Evolutionary conservation across 306 rosid species (phyloP).

Genomic region (Cyamopsis tetragonoloba): DNA sequence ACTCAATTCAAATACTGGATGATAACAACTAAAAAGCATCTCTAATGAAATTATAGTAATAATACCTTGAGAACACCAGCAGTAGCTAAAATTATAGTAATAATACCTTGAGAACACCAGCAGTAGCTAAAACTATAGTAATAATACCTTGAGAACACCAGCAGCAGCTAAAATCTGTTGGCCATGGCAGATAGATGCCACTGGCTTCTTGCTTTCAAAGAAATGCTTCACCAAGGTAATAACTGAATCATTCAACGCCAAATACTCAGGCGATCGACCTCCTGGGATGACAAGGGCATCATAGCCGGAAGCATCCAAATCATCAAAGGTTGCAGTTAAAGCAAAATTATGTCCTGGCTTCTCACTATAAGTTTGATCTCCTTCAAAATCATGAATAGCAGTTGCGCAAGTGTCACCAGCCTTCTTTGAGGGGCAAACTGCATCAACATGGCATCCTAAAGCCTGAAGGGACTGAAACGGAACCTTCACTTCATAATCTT

Average conservation of each 20-base stretch:
- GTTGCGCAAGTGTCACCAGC: slow-evolving; percentile 75
- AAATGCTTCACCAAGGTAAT: slow-evolving; percentile 39
- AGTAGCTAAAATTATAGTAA: slow-evolving; percentile 81
- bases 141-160: slow-evolving; percentile 69
- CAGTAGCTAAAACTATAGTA: slow-evolving; percentile 51
- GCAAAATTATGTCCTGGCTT: slow-evolving; percentile 72
- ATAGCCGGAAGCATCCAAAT: slow-evolving; percentile 53
- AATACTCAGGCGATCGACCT: slow-evolving; percentile 41
- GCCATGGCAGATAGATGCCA: slow-evolving; percentile 53
- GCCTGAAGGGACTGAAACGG: slow-evolving; percentile 90
- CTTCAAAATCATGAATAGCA: slow-evolving; percentile 88
- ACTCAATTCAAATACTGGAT: not conserved
- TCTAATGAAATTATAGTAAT: not conserved
- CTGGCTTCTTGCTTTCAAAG: slow-evolving; percentile 42
- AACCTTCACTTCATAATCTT: slow-evolving; percentile 74
- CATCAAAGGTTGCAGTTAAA: slow-evolving; percentile 58
- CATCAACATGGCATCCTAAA: slow-evolving; percentile 83
- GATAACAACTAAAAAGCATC: not conserved
- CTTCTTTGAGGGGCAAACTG: slow-evolving; percentile 74
- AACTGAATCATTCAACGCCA: slow-evolving; percentile 36
- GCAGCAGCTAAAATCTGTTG: slow-evolving; percentile 87
- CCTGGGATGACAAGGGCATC: slow-evolving; percentile 57
- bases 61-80: slow-evolving; percentile 80
- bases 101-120: slow-evolving; percentile 84
- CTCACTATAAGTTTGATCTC: slow-evolving; percentile 82